These are phyloP conservation scores for Colletotrichum theobromicola DNA, from an alignment of 2,329 filamentous ascomycete species.

Conservation along the genomic window DNA sequence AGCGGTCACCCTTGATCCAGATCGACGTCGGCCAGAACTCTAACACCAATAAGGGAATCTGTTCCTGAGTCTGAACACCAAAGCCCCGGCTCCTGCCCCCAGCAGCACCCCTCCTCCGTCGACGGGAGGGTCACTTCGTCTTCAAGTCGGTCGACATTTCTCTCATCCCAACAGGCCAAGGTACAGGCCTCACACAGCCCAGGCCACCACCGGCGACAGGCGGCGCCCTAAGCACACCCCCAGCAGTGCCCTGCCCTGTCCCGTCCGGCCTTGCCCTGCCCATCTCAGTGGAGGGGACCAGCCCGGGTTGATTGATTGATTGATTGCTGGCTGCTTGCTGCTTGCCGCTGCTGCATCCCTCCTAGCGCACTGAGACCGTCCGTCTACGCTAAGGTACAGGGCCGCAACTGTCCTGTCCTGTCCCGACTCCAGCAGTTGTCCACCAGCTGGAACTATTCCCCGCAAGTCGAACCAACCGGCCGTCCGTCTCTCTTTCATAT, in stretches of 20 bases:
- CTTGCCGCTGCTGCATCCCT: background rate
- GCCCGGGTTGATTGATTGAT: background rate
- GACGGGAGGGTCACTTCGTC: background rate
- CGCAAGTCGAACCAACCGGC: background rate
- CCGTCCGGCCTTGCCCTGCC: background rate
- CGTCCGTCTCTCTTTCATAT: background rate
- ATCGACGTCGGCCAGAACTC: slow-evolving; percentile 22
- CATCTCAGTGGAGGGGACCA: background rate
- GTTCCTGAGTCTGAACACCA: slow-evolving; percentile 9
- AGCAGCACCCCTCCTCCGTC: background rate
- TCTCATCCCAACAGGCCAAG: background rate
- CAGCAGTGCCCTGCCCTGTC: background rate
- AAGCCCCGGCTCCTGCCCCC: background rate
- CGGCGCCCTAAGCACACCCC: background rate
- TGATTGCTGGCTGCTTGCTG: background rate
- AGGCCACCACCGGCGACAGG: background rate
- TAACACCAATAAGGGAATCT: slow-evolving; percentile 20
- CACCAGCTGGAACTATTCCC: background rate
- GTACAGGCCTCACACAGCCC: background rate
- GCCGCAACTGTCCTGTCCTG: background rate
- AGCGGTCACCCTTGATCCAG: slow-evolving; percentile 18
- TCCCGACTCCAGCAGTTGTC: background rate
- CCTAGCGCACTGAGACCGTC: background rate
- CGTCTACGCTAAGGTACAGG: background rate
- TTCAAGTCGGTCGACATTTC: background rate